A percentile compares a stretch with the other conserved stretches of the same genome.
These are phyloP conservation scores for Euptelea pleiosperma DNA, from an alignment of 164 flowering plant species.

Conservation along the genomic window DNA sequence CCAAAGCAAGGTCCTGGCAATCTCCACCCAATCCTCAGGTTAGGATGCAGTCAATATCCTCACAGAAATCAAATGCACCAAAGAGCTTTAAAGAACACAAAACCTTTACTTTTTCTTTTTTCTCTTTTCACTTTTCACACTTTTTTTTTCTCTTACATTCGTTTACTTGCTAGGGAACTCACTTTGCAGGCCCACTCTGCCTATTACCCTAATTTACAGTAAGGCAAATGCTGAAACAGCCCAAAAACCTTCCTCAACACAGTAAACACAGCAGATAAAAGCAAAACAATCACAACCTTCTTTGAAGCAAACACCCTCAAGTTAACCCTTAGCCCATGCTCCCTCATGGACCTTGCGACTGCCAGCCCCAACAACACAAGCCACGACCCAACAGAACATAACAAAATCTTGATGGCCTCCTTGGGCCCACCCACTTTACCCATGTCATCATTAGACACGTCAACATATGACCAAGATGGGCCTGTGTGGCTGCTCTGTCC, in stretches of 20 bases:
- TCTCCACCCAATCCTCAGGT: too few relatives aligned
- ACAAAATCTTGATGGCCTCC: slow-evolving; percentile 40
- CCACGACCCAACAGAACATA: slow-evolving; percentile 41
- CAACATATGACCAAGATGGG: slow-evolving; percentile 38
- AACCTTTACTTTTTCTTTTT: too few relatives aligned
- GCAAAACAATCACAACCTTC: slow-evolving; percentile 47
- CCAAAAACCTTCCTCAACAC: slow-evolving; percentile 37
- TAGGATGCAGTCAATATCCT: too few relatives aligned
- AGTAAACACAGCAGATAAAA: slow-evolving; percentile 29
- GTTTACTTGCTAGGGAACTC: too few relatives aligned
- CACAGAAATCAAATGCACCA: too few relatives aligned
- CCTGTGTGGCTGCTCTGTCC: slow-evolving; percentile 13
- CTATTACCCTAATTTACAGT: too few relatives aligned
- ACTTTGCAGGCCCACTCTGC: too few relatives aligned
- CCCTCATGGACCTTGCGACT: slow-evolving; percentile 39
- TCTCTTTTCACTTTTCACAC: too few relatives aligned
- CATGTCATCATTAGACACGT: slow-evolving; percentile 28
- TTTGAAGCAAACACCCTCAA: slow-evolving; percentile 76
- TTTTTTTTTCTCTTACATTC: too few relatives aligned
- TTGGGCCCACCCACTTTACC: slow-evolving; percentile 34
- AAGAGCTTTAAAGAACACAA: too few relatives aligned
- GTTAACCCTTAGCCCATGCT: slow-evolving; percentile 60
- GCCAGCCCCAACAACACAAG: slow-evolving; percentile 28
- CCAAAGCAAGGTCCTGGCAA: too few relatives aligned
- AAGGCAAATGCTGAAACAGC: too few relatives aligned